These are phyloP conservation scores for Tillandsia fasciculata DNA, from an alignment of 176 grass and related monocot species.

Conservation along the genomic window DNA sequence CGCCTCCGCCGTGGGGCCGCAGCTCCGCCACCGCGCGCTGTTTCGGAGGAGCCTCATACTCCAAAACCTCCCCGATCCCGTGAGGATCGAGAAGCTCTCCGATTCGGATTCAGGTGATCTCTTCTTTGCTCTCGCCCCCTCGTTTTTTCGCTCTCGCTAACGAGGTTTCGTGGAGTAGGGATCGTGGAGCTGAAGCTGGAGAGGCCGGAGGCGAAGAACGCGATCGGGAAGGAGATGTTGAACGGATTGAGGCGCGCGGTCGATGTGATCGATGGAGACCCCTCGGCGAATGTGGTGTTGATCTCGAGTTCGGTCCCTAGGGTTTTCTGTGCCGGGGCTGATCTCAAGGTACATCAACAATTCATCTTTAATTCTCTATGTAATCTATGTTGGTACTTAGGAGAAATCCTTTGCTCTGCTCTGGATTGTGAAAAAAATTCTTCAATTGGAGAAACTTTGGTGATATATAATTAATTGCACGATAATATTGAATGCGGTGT, in stretches of 20 bases:
- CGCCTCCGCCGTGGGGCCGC: not conserved
- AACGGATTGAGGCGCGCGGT: slow-evolving; percentile 28
- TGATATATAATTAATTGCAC: too few species aligned
- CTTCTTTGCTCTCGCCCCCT: not conserved
- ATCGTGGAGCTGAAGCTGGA: slow-evolving; percentile 62
- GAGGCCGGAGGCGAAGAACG: slow-evolving; percentile 62
- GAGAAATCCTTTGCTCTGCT: too few species aligned
- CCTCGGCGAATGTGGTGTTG: slow-evolving; percentile 53
- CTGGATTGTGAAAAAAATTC: too few species aligned
- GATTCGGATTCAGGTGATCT: slow-evolving; percentile 41
- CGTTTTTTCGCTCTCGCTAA: slow-evolving; percentile 4
- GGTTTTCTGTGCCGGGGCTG: slow-evolving; percentile 70
- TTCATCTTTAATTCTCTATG: not conserved
- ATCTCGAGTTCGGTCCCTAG: slow-evolving; percentile 62
- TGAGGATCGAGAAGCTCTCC: slow-evolving; percentile 39
- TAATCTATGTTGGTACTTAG: not conserved
- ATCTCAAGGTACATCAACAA: slow-evolving; percentile 57
- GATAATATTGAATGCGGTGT: too few species aligned
- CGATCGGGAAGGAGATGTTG: slow-evolving; percentile 68
- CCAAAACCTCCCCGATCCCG: slow-evolving; percentile 32
- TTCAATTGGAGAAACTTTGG: too few species aligned
- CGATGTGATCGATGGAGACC: slow-evolving; percentile 38
- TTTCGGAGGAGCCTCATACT: slow-evolving; percentile 25
- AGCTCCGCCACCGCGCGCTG: slow-evolving; percentile 2
- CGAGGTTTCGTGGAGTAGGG: slow-evolving; percentile 27